These are phyloP conservation scores for Entomortierella chlamydospora DNA, from an alignment of 192 early-diverging fungal species.

Conservation along the genomic window DNA sequence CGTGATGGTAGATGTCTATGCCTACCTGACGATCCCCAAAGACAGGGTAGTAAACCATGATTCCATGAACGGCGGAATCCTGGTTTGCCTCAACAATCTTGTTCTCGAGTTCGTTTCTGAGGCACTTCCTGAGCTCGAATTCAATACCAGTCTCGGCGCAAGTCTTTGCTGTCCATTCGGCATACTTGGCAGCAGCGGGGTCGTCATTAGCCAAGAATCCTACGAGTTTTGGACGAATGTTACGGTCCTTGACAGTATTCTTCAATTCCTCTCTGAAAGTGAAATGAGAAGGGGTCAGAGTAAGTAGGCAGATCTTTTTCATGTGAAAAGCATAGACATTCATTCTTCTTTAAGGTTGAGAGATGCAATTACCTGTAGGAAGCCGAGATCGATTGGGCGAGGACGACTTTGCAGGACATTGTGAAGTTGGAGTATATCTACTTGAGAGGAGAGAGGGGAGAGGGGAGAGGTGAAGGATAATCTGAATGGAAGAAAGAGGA, in stretches of 20 bases:
- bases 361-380: conserved; percentile 64
- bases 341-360: conserved; percentile 1
- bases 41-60: conserved; percentile 99
- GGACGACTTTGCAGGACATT: conserved; percentile 69
- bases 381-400: conserved; percentile 70
- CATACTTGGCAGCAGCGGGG: conserved; percentile 91
- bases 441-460: not conserved
- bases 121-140: conserved; percentile 90
- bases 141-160: conserved; percentile 89
- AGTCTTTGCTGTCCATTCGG: conserved; percentile 95
- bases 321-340: too few relatives aligned
- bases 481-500: not conserved
- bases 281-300: not conserved
- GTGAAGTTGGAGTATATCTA: not conserved
- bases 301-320: not conserved
- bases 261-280: conserved; percentile 66
- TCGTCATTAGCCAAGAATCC: conserved; percentile 98
- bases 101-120: conserved; percentile 86
- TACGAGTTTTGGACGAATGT: conserved; percentile 79
- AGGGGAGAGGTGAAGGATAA: not conserved
- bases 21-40: conserved; percentile 89
- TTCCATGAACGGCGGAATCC: conserved; percentile 88
- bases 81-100: conserved; percentile 89
- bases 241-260: conserved; percentile 71
- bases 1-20: not conserved